These are phyloP conservation scores for Curvularia sp. DNA, from an alignment of 2,329 filamentous ascomycete species.

Conservation along the genomic window DNA sequence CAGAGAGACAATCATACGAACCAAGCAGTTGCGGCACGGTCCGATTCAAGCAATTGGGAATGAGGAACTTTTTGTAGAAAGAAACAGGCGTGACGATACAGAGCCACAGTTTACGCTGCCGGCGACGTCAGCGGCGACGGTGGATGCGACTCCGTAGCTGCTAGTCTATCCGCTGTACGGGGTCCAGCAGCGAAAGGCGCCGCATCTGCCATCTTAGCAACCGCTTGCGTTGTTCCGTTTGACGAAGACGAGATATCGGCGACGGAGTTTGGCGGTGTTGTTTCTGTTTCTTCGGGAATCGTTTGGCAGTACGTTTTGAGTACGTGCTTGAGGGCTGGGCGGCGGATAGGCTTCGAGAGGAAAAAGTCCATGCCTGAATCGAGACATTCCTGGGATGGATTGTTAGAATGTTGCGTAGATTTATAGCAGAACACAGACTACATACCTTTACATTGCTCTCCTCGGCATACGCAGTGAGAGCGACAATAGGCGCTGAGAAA, in stretches of 20 bases:
- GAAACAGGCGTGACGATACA: background rate
- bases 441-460: constrained; percentile 87
- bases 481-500: constrained; percentile 87
- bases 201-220: constrained; percentile 1
- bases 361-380: constrained; percentile 95
- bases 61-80: background rate
- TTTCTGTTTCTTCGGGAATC: constrained; percentile 66
- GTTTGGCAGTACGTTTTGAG: constrained; percentile 81
- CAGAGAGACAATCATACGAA: background rate
- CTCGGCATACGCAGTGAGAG: constrained; percentile 87
- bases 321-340: constrained; percentile 86
- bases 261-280: constrained; percentile 23
- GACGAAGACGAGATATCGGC: background rate
- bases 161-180: constrained; percentile 6
- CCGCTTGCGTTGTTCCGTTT: constrained; percentile 19
- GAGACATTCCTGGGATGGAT: constrained; percentile 59
- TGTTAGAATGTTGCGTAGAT: constrained; percentile 17
- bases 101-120: background rate
- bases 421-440: background rate
- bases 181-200: constrained; percentile 18
- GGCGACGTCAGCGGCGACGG: constrained; percentile 25
- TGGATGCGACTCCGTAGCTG: constrained; percentile 16
- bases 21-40: background rate
- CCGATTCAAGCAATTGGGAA: background rate
- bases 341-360: constrained; percentile 74